These are phyloP conservation scores for Rhodotorula sphaerocarpa DNA, from an alignment of 768 basidiomycete genomes.

Conservation along the genomic window DNA sequence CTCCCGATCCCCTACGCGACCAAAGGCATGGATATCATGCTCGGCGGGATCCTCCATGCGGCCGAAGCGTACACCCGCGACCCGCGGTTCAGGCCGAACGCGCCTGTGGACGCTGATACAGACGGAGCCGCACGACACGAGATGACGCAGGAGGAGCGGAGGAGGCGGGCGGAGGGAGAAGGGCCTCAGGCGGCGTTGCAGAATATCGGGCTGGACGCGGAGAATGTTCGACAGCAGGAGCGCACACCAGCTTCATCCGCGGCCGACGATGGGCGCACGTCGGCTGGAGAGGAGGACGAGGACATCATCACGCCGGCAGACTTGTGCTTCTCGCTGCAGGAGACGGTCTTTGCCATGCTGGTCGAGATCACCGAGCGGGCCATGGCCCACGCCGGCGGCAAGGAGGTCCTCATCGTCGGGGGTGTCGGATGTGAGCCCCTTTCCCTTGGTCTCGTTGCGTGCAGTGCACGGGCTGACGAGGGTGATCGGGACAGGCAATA, in stretches of 20 bases:
- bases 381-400: constrained; percentile 96
- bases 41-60: constrained; percentile 87
- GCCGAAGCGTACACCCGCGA: constrained; percentile 79
- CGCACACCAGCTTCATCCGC: background rate
- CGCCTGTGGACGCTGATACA: too few relatives aligned
- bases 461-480: background rate
- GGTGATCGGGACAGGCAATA: constrained; percentile 57
- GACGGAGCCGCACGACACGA: background rate
- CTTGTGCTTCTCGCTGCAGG: constrained; percentile 91
- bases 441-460: constrained; percentile 30
- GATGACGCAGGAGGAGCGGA: constrained; percentile 30
- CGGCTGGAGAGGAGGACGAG: constrained; percentile 43
- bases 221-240: background rate
- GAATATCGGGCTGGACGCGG: constrained; percentile 19
- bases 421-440: constrained; percentile 89
- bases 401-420: constrained; percentile 92
- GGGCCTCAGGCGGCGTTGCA: constrained; percentile 27
- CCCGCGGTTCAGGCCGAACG: constrained; percentile 59
- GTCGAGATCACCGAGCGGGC: constrained; percentile 98
- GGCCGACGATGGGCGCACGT: constrained; percentile 21
- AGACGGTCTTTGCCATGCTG: constrained; percentile 94
- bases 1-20: constrained; percentile 84
- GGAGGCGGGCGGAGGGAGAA: constrained; percentile 19
- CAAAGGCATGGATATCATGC: constrained; percentile 95
- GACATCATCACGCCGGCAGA: constrained; percentile 90